These are phyloP conservation scores for Phyllosticta capitalensis DNA, from an alignment of 2,329 filamentous ascomycete genomes.

Conservation along the genomic window DNA sequence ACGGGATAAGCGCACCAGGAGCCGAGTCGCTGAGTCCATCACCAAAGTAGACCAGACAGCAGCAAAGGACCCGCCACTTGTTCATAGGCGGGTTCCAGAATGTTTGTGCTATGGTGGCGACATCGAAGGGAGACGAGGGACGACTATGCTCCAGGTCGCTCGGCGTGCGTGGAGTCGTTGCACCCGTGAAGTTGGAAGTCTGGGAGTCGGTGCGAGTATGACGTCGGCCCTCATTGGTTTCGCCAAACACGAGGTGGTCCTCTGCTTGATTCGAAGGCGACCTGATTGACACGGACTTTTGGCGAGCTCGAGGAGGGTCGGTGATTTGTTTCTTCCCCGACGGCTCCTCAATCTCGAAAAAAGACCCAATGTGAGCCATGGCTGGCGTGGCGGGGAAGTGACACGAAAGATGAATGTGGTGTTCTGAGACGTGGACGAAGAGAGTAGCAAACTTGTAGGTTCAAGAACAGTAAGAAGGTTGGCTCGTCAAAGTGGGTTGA, in stretches of 20 bases:
- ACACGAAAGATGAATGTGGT: background rate
- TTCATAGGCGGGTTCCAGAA: slow-evolving; percentile 55
- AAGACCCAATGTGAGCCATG: background rate
- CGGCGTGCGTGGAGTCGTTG: slow-evolving; percentile 17
- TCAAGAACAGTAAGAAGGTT: no score
- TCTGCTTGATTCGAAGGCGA: slow-evolving; percentile 1
- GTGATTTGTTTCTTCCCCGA: background rate
- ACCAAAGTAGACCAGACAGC: slow-evolving; percentile 52
- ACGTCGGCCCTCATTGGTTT: background rate
- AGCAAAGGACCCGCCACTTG: slow-evolving; percentile 55
- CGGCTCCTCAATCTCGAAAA: slow-evolving; percentile 5
- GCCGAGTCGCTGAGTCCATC: slow-evolving; percentile 62
- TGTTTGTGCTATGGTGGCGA: slow-evolving; percentile 42
- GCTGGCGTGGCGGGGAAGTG: background rate
- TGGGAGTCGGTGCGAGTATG: background rate
- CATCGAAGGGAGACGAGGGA: slow-evolving; percentile 39
- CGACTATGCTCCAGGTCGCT: slow-evolving; percentile 43
- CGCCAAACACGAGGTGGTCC: slow-evolving; percentile 7
- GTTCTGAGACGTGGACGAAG: background rate
- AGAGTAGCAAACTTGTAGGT: background rate
- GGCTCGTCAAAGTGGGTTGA: background rate
- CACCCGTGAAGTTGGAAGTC: slow-evolving; percentile 8
- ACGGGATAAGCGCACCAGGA: slow-evolving; percentile 69
- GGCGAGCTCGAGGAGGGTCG: background rate
- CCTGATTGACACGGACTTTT: background rate